Evolutionary conservation across 345 rosid genomes (phyloP).

Genomic region (Melaleuca alternifolia): DNA sequence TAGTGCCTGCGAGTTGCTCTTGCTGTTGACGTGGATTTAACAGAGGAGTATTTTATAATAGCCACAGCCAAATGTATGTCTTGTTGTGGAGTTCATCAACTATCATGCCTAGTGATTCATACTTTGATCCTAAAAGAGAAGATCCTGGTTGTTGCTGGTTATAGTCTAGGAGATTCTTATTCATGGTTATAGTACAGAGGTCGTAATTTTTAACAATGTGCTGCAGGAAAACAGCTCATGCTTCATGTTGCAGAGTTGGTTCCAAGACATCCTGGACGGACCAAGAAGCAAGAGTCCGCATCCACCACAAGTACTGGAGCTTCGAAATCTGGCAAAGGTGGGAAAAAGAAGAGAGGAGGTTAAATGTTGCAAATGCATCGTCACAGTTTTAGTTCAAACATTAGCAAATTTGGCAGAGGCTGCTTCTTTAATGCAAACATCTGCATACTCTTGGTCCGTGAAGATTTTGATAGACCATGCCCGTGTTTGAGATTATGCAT

Average conservation of each 20-base stretch:
- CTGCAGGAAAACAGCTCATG: constrained; percentile 80
- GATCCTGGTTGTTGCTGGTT: neutral
- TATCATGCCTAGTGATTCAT: neutral
- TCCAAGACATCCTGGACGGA: constrained; percentile 79
- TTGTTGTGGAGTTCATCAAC: neutral
- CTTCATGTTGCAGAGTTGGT: constrained; percentile 80
- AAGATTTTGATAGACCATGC: neutral
- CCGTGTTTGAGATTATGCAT: neutral
- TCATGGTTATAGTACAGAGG: neutral
- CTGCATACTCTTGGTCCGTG: neutral
- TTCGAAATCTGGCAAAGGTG: constrained; percentile 70
- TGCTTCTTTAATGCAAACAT: neutral
- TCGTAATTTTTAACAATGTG: neutral
- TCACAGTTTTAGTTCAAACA: neutral
- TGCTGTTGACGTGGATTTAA: neutral
- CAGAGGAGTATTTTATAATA: neutral
- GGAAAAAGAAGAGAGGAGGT: constrained; percentile 65
- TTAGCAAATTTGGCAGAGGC: neutral
- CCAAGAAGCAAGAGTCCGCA: constrained; percentile 69
- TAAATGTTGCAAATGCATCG: neutral
- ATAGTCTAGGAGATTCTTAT: neutral
- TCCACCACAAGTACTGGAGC: constrained; percentile 38
- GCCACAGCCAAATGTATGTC: neutral
- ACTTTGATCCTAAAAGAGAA: neutral
- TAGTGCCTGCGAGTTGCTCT: neutral